Conservation (phyloP, 2,329 filamentous ascomycete species). For the Penicillium glabrum region DNA sequence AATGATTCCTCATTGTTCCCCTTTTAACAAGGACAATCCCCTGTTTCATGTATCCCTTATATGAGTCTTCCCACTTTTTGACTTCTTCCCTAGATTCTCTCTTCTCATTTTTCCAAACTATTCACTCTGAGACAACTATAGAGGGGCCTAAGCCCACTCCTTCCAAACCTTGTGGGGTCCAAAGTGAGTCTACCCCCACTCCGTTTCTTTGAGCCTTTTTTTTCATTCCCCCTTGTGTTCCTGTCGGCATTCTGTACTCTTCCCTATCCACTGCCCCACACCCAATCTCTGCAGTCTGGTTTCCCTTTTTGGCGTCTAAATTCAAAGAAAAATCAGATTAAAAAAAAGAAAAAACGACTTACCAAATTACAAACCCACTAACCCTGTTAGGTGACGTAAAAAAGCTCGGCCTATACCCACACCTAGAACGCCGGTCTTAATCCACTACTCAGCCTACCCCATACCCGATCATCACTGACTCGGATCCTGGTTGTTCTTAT, state of each 20-base stretch:
- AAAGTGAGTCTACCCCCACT: not conserved
- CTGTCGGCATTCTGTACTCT: conserved; percentile 24
- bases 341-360: conserved; percentile 8
- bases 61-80: not conserved
- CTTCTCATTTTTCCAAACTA: not conserved
- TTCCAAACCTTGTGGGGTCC: conserved; percentile 12
- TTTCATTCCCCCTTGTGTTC: conserved; percentile 5
- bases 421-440: conserved; percentile 9
- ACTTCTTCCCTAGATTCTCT: not conserved
- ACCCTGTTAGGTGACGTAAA: conserved; percentile 27
- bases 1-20: conserved; percentile 17
- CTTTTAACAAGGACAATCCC: conserved; percentile 4
- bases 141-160: conserved; percentile 15
- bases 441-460: conserved; percentile 23
- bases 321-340: conserved; percentile 10
- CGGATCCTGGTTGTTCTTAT: conserved; percentile 24
- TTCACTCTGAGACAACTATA: conserved; percentile 9
- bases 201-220: conserved; percentile 1
- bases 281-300: conserved; percentile 21
- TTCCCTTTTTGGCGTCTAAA: conserved; percentile 11
- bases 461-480: conserved; percentile 21
- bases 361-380: conserved; percentile 19
- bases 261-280: conserved; percentile 22
- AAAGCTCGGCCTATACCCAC: conserved; percentile 23
- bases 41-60: conserved; percentile 3